These are phyloP conservation scores for Globisporangium takayamanum DNA, from an alignment of 352 stramenopile species.

Conservation along the genomic window DNA sequence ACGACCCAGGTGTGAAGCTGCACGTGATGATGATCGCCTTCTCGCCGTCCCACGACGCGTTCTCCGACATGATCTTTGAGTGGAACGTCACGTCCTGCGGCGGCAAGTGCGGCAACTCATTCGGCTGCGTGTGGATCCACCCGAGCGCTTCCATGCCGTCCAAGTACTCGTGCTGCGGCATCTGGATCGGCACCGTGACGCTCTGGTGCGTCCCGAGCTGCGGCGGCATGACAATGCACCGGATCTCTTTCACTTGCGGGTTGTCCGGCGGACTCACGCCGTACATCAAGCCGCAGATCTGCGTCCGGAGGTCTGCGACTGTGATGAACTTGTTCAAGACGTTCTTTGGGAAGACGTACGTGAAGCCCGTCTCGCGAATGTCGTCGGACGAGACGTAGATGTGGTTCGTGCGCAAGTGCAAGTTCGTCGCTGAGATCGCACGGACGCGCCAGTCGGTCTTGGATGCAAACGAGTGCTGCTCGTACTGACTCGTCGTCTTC, in stretches of 20 bases:
- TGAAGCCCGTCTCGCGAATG: conserved; percentile 96
- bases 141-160: conserved; percentile 97
- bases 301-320: conserved; percentile 95
- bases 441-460: conserved; percentile 99
- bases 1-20: conserved; percentile 98
- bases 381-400: conserved; percentile 99
- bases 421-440: conserved; percentile 98
- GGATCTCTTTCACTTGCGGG: conserved; percentile 98
- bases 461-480: conserved; percentile 98
- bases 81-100: conserved; percentile 96
- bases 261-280: conserved; percentile 98
- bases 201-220: conserved; percentile 98
- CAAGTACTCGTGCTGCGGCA: conserved; percentile 96
- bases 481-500: conserved; percentile 98
- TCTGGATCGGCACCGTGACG: conserved; percentile 94
- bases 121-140: conserved; percentile 99
- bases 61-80: conserved; percentile 96
- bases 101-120: conserved; percentile 95
- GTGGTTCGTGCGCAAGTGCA: conserved; percentile 98
- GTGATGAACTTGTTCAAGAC: conserved; percentile 99
- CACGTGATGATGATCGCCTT: conserved; percentile 98
- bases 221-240: conserved; percentile 98
- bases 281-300: conserved; percentile 98
- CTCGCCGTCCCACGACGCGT: conserved; percentile 95
- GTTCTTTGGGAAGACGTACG: conserved; percentile 99